Percentiles rank a stretch among this genome's conserved stretches.
Conservation (phyloP, 257 asterid genomes). For the Euphrasia confusa region DNA sequence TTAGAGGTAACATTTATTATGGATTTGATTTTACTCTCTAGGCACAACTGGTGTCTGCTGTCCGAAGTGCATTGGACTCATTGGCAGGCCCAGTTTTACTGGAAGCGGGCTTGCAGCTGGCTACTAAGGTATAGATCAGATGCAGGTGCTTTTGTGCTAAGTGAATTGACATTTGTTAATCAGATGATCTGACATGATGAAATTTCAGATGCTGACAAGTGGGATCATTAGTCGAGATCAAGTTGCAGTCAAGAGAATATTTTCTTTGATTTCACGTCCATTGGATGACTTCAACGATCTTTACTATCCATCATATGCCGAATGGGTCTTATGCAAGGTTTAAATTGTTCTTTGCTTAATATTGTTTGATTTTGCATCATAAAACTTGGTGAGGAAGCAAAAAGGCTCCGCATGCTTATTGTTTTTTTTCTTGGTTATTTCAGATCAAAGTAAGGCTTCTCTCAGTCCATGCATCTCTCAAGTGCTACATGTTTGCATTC, state of each 20-base stretch:
- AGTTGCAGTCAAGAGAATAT: conserved; percentile 88
- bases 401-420: conserved; percentile 27
- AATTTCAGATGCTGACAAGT: conserved; percentile 86
- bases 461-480: conserved; percentile 93
- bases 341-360: conserved; percentile 18
- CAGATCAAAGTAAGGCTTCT: conserved; percentile 96
- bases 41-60: conserved; percentile 97
- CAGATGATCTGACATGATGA: conserved; percentile 26
- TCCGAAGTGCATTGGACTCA: conserved; percentile 89
- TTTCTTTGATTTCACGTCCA: conserved; percentile 92
- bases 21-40: conserved; percentile 26
- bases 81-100: conserved; percentile 76
- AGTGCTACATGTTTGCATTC: conserved; percentile 76
- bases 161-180: conserved; percentile 23
- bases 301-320: conserved; percentile 96
- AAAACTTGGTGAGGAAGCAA: conserved; percentile 9
- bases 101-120: conserved; percentile 94
- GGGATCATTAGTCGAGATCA: conserved; percentile 94
- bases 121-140: conserved; percentile 64
- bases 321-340: conserved; percentile 99
- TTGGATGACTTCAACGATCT: conserved; percentile 84
- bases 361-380: conserved; percentile 24
- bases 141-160: conserved; percentile 16
- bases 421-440: conserved; percentile 25
- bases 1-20: conserved; percentile 18